These are phyloP conservation scores for thale cress (Arabidopsis thaliana) DNA, from an alignment of 345 rosid genomes.

Conservation along the genomic window TAIR10.1 NC_003076.8:23965001-23965500, in stretches of 20 bases:
- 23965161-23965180: background rate
- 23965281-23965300: background rate
- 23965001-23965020: conserved; percentile 2
- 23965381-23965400: conserved; percentile 4
- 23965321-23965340: background rate
- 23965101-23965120: conserved; percentile 24
- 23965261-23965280: background rate
- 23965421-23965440: conserved; percentile 35
- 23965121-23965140: background rate
- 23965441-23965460: conserved; percentile 24
- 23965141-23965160: background rate
- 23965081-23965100: conserved; percentile 43
- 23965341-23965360: background rate
- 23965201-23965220: background rate
- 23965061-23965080: conserved; percentile 31
- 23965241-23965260: background rate
- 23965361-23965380: conserved; percentile 21
- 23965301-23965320: background rate
- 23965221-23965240: background rate
- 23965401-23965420: conserved; percentile 10
- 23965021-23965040: background rate
- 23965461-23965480: background rate
- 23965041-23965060: conserved; percentile 37
- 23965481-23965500: background rate
- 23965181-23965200: background rate